Conservation (phyloP, 2,329 filamentous ascomycete species). For the Ophiobolus disseminans region DNA sequence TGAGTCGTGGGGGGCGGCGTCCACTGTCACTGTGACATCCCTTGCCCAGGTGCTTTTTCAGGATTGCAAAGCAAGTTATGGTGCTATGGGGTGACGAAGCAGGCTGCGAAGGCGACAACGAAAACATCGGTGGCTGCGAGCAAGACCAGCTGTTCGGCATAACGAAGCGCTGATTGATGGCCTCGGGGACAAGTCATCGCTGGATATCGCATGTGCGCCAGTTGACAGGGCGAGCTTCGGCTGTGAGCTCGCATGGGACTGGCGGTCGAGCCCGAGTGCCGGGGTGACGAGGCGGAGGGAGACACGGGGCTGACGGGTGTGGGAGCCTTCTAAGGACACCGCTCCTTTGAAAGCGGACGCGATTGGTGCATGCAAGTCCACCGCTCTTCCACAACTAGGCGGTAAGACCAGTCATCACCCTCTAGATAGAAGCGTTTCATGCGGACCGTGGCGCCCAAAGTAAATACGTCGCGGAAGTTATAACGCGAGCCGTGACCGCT, state of each 20-base stretch:
- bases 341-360: neutral
- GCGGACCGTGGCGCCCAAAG: slow-evolving; percentile 32
- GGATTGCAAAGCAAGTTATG: slow-evolving; percentile 10
- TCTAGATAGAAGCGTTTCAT: slow-evolving; percentile 33
- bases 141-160: slow-evolving; percentile 20
- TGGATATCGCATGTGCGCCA: slow-evolving; percentile 18
- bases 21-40: slow-evolving; percentile 22
- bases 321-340: slow-evolving; percentile 30
- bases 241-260: slow-evolving; percentile 27
- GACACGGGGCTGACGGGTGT: slow-evolving; percentile 28
- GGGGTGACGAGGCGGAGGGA: slow-evolving; percentile 18
- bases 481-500: slow-evolving; percentile 38
- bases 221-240: slow-evolving; percentile 25
- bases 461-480: slow-evolving; percentile 35
- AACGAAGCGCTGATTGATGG: slow-evolving; percentile 24
- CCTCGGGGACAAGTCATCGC: slow-evolving; percentile 38
- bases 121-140: slow-evolving; percentile 8
- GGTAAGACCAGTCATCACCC: slow-evolving; percentile 39
- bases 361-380: slow-evolving; percentile 13
- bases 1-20: slow-evolving; percentile 19
- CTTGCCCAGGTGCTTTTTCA: slow-evolving; percentile 15
- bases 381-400: slow-evolving; percentile 6
- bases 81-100: slow-evolving; percentile 13
- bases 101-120: slow-evolving; percentile 8
- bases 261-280: slow-evolving; percentile 36